Percentiles rank a stretch among this genome's conserved stretches.
phyloP scores from a whole-genome alignment of 2,329 filamentous ascomycete species.

The Leptographium flavum region DNA sequence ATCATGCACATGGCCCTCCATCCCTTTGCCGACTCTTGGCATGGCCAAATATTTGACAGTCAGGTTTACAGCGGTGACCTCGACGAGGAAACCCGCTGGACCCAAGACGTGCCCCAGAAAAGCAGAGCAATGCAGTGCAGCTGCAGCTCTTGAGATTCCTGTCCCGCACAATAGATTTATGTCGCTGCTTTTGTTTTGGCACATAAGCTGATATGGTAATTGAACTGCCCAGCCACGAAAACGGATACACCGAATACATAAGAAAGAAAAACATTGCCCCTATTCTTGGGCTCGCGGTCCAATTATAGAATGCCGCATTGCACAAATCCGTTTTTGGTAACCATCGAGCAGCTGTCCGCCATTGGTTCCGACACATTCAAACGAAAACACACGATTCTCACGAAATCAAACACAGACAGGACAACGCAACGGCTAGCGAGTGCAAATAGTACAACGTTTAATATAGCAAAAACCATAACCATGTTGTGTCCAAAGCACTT shows the following conservation, averaged over 20 bases:
- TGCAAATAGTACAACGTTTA: slow-evolving; percentile 6
- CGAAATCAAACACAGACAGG: not conserved
- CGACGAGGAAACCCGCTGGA: slow-evolving; percentile 70
- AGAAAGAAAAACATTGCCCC: not conserved
- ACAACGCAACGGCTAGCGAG: not conserved
- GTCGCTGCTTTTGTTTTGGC: too few relatives aligned
- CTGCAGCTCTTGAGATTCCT: slow-evolving; percentile 59
- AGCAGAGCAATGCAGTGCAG: slow-evolving; percentile 83
- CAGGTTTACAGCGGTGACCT: slow-evolving; percentile 41
- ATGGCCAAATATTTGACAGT: slow-evolving; percentile 31
- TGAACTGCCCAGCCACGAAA: not conserved
- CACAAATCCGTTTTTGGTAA: not conserved
- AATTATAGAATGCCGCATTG: too few relatives aligned
- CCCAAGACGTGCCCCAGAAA: slow-evolving; percentile 66
- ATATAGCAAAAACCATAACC: slow-evolving; percentile 23
- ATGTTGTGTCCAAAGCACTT: slow-evolving; percentile 26
- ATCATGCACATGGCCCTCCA: slow-evolving; percentile 72
- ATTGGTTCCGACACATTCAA: not conserved
- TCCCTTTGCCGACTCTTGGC: slow-evolving; percentile 74
- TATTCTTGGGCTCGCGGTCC: too few relatives aligned
- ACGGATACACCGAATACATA: not conserved
- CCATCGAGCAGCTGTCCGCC: not conserved
- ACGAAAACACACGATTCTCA: not conserved
- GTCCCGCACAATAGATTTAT: too few relatives aligned
- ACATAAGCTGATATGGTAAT: not conserved